phyloP scores from a whole-genome alignment of 371 early-diverging fungal species.

The Fennellomyces sp. region DNA sequence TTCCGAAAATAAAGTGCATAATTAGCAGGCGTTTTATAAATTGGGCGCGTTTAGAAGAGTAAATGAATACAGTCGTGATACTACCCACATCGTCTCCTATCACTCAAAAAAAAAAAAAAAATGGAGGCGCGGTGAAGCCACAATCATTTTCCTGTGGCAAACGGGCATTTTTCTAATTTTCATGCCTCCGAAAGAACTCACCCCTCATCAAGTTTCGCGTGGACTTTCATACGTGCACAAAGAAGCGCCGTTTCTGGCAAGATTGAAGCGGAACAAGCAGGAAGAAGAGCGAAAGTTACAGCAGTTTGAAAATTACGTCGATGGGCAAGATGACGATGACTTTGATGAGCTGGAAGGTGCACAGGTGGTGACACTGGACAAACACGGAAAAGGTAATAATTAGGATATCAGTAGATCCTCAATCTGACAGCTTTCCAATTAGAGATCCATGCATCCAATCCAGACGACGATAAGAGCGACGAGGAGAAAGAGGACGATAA shows the following conservation, averaged over 20 bases:
- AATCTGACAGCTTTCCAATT: background rate
- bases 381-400: conserved; percentile 43
- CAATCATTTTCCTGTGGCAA: too few relatives aligned
- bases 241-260: conserved; percentile 48
- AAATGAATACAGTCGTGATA: too few relatives aligned
- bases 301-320: conserved; percentile 41
- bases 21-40: too few relatives aligned
- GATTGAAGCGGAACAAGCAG: conserved; percentile 27
- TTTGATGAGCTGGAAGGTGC: conserved; percentile 54
- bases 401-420: conserved; percentile 6
- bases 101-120: too few relatives aligned
- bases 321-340: conserved; percentile 51
- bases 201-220: conserved; percentile 48
- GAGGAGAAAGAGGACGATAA: conserved; percentile 19
- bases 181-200: conserved; percentile 32
- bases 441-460: conserved; percentile 27
- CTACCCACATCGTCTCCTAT: too few relatives aligned
- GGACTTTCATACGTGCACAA: conserved; percentile 50
- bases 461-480: conserved; percentile 18
- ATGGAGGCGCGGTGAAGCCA: too few relatives aligned
- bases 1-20: too few relatives aligned
- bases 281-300: conserved; percentile 21
- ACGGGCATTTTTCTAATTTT: conserved; percentile 7
- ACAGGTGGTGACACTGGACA: conserved; percentile 47
- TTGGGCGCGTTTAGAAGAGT: too few relatives aligned